Evolutionary conservation across 805 yeast genomes (phyloP).

Genomic region (Ogataea naganishii): DNA sequence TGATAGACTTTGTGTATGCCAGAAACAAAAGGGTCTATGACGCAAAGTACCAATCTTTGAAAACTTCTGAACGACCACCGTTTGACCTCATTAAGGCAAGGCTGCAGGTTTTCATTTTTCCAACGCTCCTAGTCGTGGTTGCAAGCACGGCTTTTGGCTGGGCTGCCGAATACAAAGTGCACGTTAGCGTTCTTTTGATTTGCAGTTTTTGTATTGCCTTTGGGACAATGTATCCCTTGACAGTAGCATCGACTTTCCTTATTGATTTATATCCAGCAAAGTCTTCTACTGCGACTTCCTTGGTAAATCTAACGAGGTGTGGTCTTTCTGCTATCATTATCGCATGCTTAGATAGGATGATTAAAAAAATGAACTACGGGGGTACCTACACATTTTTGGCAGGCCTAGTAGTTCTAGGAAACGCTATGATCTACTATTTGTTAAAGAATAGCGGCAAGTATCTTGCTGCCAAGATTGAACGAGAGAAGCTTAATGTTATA

Average conservation of each 20-base stretch:
- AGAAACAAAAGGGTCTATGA: slow-evolving; percentile 23
- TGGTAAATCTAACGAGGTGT: slow-evolving; percentile 68
- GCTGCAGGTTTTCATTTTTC: slow-evolving; percentile 34
- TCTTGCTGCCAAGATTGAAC: no score
- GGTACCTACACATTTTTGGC: slow-evolving; percentile 74
- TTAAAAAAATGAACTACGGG: slow-evolving; percentile 48
- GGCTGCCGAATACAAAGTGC: slow-evolving; percentile 45
- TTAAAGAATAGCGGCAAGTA: slow-evolving; percentile 13
- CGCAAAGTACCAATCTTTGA: slow-evolving; percentile 7
- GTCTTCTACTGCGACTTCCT: slow-evolving; percentile 68
- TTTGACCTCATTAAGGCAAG: slow-evolving; percentile 53
- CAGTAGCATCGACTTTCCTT: slow-evolving; percentile 54
- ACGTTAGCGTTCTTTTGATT: slow-evolving; percentile 48
- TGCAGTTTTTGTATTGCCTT: slow-evolving; percentile 48
- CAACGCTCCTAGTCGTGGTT: slow-evolving; percentile 29
- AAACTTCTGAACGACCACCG: slow-evolving; percentile 18
- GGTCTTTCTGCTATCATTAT: slow-evolving; percentile 61
- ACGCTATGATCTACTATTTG: slow-evolving; percentile 7
- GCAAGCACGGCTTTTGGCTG: slow-evolving; percentile 58
- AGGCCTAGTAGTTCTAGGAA: slow-evolving; percentile 24
- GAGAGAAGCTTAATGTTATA: no score
- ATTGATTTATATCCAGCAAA: slow-evolving; percentile 70
- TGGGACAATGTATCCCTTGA: slow-evolving; percentile 49
- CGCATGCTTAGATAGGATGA: slow-evolving; percentile 61
- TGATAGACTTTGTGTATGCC: slow-evolving; percentile 44